Percentiles rank a stretch among this genome's conserved stretches.
phyloP scores from a whole-genome alignment of 2,329 filamentous ascomycete genomes.

The Atkinsonella hypoxylon region DNA sequence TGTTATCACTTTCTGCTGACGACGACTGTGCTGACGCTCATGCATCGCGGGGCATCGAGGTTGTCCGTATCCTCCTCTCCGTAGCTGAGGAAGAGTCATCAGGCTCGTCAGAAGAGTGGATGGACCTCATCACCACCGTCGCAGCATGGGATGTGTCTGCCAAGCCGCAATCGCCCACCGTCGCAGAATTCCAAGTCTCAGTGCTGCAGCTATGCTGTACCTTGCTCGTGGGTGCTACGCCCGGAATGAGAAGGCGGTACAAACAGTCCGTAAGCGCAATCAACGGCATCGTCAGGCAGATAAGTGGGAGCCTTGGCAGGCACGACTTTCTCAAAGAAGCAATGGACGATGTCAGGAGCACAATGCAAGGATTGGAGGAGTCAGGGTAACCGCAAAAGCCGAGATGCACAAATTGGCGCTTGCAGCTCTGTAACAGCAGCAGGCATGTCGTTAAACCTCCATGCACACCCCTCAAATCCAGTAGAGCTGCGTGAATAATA shows the following conservation, averaged over 20 bases:
- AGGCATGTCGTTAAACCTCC: no score
- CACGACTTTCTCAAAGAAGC: slow-evolving; percentile 23
- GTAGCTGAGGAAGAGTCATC: slow-evolving; percentile 35
- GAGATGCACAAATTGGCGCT: no score
- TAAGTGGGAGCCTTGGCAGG: slow-evolving; percentile 21
- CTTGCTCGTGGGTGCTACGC: slow-evolving; percentile 34
- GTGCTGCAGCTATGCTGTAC: slow-evolving; percentile 43
- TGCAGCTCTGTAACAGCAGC: no score
- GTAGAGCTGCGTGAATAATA: neutral
- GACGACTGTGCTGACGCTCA: slow-evolving; percentile 13
- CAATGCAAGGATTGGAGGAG: slow-evolving; percentile 11
- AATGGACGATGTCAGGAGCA: slow-evolving; percentile 32
- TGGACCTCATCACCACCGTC: slow-evolving; percentile 39
- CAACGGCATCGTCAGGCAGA: slow-evolving; percentile 31
- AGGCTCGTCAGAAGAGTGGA: slow-evolving; percentile 41
- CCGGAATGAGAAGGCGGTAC: slow-evolving; percentile 37
- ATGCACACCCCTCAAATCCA: neutral
- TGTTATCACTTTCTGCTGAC: slow-evolving; percentile 23
- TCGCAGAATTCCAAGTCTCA: slow-evolving; percentile 40
- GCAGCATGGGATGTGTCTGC: slow-evolving; percentile 35
- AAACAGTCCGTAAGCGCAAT: slow-evolving; percentile 38
- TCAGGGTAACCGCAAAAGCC: no score
- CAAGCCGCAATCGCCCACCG: slow-evolving; percentile 11
- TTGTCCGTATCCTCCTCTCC: slow-evolving; percentile 42
- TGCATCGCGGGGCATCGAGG: slow-evolving; percentile 38